Conservation (phyloP, 2,329 filamentous ascomycete species). For the Aspergillus terreus region DNA sequence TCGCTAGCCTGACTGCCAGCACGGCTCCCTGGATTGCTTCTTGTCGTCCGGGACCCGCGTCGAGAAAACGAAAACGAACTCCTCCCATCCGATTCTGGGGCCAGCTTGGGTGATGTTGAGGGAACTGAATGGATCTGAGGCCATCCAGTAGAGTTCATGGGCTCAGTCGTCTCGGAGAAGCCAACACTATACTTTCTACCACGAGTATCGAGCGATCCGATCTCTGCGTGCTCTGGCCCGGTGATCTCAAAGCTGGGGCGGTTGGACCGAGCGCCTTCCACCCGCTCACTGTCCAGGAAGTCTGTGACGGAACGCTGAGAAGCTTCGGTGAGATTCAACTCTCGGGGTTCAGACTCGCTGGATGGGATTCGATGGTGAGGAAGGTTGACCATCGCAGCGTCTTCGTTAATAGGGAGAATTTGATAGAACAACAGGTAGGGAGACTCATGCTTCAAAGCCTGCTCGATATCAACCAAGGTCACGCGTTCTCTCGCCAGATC, state of each 20-base stretch:
- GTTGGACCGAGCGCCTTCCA: conserved; percentile 22
- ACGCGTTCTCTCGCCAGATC: conserved; percentile 75
- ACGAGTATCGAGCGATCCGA: conserved; percentile 12
- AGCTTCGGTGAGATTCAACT: conserved; percentile 17
- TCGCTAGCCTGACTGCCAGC: conserved; percentile 34
- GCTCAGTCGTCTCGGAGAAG: conserved; percentile 22
- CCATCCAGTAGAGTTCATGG: conserved; percentile 6
- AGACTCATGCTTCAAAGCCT: conserved; percentile 77
- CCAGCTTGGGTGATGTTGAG: conserved; percentile 23
- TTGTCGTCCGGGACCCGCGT: conserved; percentile 25
- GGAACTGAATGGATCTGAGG: conserved; percentile 20
- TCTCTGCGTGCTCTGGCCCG: conserved; percentile 20
- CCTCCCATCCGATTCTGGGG: conserved; percentile 22
- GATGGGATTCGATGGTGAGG: conserved; percentile 32
- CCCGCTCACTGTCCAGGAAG: conserved; percentile 15
- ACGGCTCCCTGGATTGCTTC: conserved; percentile 33
- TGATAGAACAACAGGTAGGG: conserved; percentile 96
- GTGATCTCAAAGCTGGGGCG: conserved; percentile 40
- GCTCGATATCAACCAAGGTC: conserved; percentile 69
- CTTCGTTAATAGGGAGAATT: conserved; percentile 79
- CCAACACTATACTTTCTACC: conserved; percentile 25
- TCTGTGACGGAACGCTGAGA: conserved; percentile 16
- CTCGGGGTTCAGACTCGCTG: conserved; percentile 22
- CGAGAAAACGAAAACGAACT: conserved; percentile 25
- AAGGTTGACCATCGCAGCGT: conserved; percentile 38